phyloP scores from a whole-genome alignment of 257 asterid species.

The Solanum etuberosum region DNA sequence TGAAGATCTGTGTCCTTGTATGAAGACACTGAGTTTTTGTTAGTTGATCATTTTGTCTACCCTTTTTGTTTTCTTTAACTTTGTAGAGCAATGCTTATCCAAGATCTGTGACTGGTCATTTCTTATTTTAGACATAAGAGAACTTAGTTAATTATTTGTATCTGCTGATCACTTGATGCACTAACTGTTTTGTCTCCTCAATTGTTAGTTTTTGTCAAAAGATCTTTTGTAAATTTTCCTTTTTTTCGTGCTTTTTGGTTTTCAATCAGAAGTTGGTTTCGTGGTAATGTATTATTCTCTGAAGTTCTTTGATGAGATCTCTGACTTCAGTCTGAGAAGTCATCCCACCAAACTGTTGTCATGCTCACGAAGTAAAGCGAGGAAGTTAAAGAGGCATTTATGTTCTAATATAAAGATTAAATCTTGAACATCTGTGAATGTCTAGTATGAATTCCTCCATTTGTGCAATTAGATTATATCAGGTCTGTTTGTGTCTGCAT shows the following conservation, averaged over 20 bases:
- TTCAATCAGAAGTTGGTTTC: neutral
- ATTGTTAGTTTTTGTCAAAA: neutral
- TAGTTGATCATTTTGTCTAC: neutral
- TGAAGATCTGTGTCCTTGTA: neutral
- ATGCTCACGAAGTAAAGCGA: neutral
- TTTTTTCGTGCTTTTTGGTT: neutral
- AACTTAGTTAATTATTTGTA: neutral
- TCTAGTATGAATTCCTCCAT: neutral
- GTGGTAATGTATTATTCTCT: neutral
- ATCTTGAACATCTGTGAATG: neutral
- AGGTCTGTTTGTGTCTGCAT: neutral
- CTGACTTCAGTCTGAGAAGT: neutral
- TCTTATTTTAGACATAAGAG: neutral
- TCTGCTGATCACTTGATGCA: neutral
- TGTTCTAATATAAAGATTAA: neutral
- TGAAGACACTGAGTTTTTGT: neutral
- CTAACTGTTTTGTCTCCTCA: neutral
- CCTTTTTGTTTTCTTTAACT: neutral
- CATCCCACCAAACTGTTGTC: neutral
- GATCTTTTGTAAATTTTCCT: neutral
- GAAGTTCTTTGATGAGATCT: neutral
- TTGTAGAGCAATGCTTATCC: neutral
- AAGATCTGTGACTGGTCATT: neutral
- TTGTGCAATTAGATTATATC: neutral
- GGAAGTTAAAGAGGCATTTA: neutral